phyloP scores from a whole-genome alignment of 108 stramenopile genomes.

The Bacterosira constricta region DNA sequence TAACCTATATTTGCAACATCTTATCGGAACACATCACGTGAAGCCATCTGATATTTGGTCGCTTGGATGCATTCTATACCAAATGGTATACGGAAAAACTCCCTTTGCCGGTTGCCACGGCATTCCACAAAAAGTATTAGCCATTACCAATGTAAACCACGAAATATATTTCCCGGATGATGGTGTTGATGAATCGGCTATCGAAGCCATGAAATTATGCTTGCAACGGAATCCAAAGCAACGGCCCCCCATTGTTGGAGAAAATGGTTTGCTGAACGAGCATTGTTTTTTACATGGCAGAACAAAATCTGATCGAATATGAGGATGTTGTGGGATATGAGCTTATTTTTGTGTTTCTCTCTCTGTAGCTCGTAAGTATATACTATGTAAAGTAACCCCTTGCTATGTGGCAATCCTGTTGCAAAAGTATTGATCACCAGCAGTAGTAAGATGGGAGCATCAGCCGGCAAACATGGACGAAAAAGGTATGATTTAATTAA shows the following conservation, averaged over 20 bases:
- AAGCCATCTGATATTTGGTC: conserved; percentile 93
- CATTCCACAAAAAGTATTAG: conserved; percentile 91
- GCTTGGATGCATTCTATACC: conserved; percentile 97
- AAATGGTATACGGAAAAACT: conserved; percentile 93
- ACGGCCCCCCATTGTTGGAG: conserved; percentile 80
- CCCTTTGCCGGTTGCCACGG: conserved; percentile 94
- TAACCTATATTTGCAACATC: conserved; percentile 22
- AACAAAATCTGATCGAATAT: conserved; percentile 7
- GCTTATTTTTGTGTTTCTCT: too few relatives aligned
- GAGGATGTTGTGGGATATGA: too few relatives aligned
- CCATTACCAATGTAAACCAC: conserved; percentile 91
- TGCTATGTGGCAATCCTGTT: too few relatives aligned
- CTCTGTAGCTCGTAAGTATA: too few relatives aligned
- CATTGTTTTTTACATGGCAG: conserved; percentile 68
- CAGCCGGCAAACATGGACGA: too few relatives aligned
- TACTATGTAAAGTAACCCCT: too few relatives aligned
- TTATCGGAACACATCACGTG: conserved; percentile 19
- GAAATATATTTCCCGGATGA: conserved; percentile 72
- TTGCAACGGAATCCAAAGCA: conserved; percentile 75
- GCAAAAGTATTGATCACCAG: too few relatives aligned
- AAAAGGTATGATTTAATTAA: too few relatives aligned
- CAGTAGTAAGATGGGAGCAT: too few relatives aligned
- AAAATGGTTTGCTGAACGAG: conserved; percentile 80
- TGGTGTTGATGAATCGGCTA: conserved; percentile 67
- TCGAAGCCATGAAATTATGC: conserved; percentile 84